Percentiles rank a stretch among this genome's conserved stretches.
Evolutionary conservation across 345 rosid species (phyloP).

Genomic region (Linum usitatissimum): DNA sequence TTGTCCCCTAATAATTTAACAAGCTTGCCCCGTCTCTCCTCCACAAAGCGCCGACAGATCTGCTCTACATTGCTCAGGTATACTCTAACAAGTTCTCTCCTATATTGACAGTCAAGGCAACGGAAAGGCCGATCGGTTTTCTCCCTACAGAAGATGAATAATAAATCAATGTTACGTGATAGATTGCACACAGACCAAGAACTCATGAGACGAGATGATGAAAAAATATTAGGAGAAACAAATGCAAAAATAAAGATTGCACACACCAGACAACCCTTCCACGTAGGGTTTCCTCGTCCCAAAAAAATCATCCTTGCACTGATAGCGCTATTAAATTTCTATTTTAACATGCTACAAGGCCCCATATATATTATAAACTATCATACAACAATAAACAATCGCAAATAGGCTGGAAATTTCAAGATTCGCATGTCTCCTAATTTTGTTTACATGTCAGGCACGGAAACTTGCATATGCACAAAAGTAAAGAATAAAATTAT

Average conservation of each 20-base stretch:
- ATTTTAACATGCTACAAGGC: neutral
- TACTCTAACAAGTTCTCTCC: constrained; percentile 90
- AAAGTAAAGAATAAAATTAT: neutral
- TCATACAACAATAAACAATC: neutral
- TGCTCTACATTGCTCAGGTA: constrained; percentile 82
- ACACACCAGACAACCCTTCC: neutral
- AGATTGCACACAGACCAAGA: neutral
- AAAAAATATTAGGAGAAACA: neutral
- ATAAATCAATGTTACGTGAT: neutral
- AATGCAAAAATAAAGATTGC: neutral
- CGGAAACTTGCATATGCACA: neutral
- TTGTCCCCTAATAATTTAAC: constrained; percentile 67
- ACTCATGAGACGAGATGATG: neutral
- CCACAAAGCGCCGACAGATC: constrained; percentile 74
- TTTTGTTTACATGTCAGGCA: neutral
- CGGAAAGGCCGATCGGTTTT: constrained; percentile 84
- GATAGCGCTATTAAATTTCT: neutral
- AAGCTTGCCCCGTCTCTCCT: constrained; percentile 64
- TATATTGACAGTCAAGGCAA: constrained; percentile 74
- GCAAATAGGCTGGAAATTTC: neutral
- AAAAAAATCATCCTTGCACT: no score
- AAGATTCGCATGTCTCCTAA: neutral
- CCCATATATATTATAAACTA: neutral
- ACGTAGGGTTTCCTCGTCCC: no score
- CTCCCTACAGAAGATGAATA: constrained; percentile 41